Evolutionary conservation across 768 basidiomycete species (phyloP).

Genomic region (Boletus fagicola): DNA sequence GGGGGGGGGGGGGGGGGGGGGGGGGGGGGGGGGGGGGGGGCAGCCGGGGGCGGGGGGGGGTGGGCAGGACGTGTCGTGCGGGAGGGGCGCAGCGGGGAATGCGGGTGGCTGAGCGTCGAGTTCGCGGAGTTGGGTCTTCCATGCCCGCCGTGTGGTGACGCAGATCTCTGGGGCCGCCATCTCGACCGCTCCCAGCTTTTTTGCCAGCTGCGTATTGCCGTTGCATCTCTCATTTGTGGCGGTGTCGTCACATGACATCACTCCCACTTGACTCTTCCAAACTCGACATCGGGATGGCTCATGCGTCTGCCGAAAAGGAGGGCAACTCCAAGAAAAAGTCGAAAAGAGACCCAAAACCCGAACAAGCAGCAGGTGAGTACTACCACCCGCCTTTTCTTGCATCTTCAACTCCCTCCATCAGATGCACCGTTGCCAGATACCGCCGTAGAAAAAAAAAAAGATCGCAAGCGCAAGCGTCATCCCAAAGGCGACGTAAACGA

Average conservation of each 20-base stretch:
- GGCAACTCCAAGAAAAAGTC: slow-evolving; percentile 18
- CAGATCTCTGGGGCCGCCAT: slow-evolving; percentile 23
- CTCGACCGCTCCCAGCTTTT: slow-evolving; percentile 6
- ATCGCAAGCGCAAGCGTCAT: slow-evolving; percentile 27
- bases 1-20: too few species aligned
- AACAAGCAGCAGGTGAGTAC: slow-evolving; percentile 2
- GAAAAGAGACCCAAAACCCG: background rate
- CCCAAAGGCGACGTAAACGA: slow-evolving; percentile 1
- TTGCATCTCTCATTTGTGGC: slow-evolving; percentile 22
- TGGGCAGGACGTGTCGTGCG: slow-evolving; percentile 7
- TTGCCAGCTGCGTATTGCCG: too few species aligned
- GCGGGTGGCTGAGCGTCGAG: slow-evolving; percentile 1
- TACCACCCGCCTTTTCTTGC: background rate
- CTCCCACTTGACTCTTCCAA: background rate
- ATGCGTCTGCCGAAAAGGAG: slow-evolving; percentile 5
- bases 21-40: slow-evolving; percentile 9
- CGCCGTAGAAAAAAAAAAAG: slow-evolving; percentile 16
- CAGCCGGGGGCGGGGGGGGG: slow-evolving; percentile 21
- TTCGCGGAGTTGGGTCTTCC: slow-evolving; percentile 25
- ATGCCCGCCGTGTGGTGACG: slow-evolving; percentile 31
- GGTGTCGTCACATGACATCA: slow-evolving; percentile 9
- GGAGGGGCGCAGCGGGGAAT: background rate
- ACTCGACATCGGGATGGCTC: background rate
- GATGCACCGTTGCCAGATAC: slow-evolving; percentile 4
- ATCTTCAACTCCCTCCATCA: background rate